phyloP scores from a whole-genome alignment of 2,329 filamentous ascomycete species.

The Trichoderma simmonsii region DNA sequence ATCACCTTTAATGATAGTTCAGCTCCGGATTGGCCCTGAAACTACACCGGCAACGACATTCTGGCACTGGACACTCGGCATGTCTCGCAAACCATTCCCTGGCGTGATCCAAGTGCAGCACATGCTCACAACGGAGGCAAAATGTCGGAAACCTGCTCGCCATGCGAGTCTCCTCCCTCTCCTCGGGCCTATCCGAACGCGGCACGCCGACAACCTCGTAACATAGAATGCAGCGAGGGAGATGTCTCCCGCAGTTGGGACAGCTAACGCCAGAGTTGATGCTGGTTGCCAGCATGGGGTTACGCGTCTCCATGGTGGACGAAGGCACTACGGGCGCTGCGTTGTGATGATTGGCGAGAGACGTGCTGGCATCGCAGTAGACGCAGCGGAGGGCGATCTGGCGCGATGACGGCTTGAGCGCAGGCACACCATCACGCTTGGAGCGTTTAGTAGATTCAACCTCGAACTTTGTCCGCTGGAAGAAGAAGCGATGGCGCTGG shows the following conservation, averaged over 20 bases:
- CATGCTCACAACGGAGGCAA: slow-evolving; percentile 66
- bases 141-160: slow-evolving; percentile 64
- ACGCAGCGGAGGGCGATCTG: slow-evolving; percentile 74
- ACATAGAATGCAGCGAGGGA: slow-evolving; percentile 66
- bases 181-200: slow-evolving; percentile 56
- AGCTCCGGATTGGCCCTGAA: slow-evolving; percentile 59
- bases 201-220: slow-evolving; percentile 64
- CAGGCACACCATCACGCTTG: slow-evolving; percentile 59
- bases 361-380: slow-evolving; percentile 66
- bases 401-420: slow-evolving; percentile 61
- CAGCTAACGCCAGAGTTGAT: slow-evolving; percentile 62
- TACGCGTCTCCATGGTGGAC: slow-evolving; percentile 39
- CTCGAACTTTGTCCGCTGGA: slow-evolving; percentile 73
- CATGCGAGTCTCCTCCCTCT: slow-evolving; percentile 46
- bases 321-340: slow-evolving; percentile 23
- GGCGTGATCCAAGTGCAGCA: slow-evolving; percentile 65
- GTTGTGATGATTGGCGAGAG: slow-evolving; percentile 41
- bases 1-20: slow-evolving; percentile 41
- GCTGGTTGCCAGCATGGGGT: slow-evolving; percentile 56
- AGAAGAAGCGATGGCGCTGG: slow-evolving; percentile 69
- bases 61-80: slow-evolving; percentile 64
- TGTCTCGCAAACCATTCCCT: slow-evolving; percentile 64
- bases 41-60: slow-evolving; percentile 64
- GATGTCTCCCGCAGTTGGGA: slow-evolving; percentile 62
- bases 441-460: slow-evolving; percentile 71